Evolutionary conservation across 1,284 basidiomycete species (phyloP), one percentile per base, ranked within the genome.

Genomic region (Leccinum pallidistipes): DNA sequence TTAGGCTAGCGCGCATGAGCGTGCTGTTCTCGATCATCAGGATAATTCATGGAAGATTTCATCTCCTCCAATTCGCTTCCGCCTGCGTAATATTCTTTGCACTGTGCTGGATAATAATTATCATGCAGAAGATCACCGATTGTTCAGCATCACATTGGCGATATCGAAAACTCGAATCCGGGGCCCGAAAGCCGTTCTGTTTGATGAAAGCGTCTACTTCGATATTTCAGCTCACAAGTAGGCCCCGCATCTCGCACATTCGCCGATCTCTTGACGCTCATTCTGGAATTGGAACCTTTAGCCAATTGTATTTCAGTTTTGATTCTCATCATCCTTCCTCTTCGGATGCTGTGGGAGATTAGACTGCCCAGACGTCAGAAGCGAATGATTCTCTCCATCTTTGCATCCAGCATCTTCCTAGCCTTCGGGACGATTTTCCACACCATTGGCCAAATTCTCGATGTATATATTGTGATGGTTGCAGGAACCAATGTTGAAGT

Each of bases 271-370:
- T 9, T 27, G 47, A 49, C 14, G 24, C 24, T 27, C 12, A 27
- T 50, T 50, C 7, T 50, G 21, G 24, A 50, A 14, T 24, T 49
- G 47, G 47, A 24, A 8, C 16, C 1, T 52, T 12, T 40, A 59
- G 36, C 50, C 18, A 56, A 68, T 51, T 56, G 49, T 16, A 11
- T 62, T 3, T 29, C 65, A 8, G 60, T 62, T 31, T 18, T 29
- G 16, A 65, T 62, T 34, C 57, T 69, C 43, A 45, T 62, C 10
- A 18, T 34, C 14, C 24, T 68, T 6, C 60, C 67, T 10, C n/a
- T 68, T 14, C 32, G 60, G 11, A 50, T 69, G 38, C 56, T 69
- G 7, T 69, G 65, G 66, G 56, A 36, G 27, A 34, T 69, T 11
- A 57, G 43, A 29, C 47, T 68, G 10, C 67, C 62, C 3, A 34